Evolutionary conservation across 177 flowering plant species (phyloP), one percentile per base, ranked within the genome.

Genomic region (Vitis hybrid): DNA sequence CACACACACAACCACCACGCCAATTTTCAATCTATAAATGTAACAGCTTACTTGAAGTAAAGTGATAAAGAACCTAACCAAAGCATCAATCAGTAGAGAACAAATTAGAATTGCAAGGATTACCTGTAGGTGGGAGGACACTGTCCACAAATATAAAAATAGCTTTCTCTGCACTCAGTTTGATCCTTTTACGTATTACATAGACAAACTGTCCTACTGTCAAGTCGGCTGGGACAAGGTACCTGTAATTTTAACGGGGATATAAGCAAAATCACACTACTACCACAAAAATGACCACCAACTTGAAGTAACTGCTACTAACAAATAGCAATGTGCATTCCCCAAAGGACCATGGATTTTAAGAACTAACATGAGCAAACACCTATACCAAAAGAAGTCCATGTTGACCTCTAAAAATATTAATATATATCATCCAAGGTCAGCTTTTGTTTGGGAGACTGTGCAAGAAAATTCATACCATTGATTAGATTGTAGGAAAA

Each of bases 161-260:
- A 8, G 97, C 96, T 80, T 91, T 89, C 65, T 91, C 93, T 60
- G 96, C 89, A 77, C 92, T 91, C 62, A 91, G 68, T 66, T 89
- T 89, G 75, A 91, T 91, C 80, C 97, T 86, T 77, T 91, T 89
- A 14, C 97, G 88, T 69, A 91, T 88, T 3, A 91, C 97, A 72
- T 91, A 91, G 19, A 91, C 96, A 74, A 91, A 89, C 51, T 89
- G 96, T 27, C 96, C 95, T 0, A 91, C 92, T 9, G 92, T 89
- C 80, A 91, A 76, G 77, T 91, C 97, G 70, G 91, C 87, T 7
- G 97, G 97, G 51, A 91, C 97, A 32, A 91, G 90, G 61, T 91
- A 91, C 85, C 97, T 91, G 88, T 24, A 74, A 67, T 64, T 70
- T 65, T 51, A 46, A 11, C 60, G 54, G 2, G 8, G 9, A 13